Conservation (phyloP, 352 stramenopile species). For the Phytophthora nicotianae region DNA sequence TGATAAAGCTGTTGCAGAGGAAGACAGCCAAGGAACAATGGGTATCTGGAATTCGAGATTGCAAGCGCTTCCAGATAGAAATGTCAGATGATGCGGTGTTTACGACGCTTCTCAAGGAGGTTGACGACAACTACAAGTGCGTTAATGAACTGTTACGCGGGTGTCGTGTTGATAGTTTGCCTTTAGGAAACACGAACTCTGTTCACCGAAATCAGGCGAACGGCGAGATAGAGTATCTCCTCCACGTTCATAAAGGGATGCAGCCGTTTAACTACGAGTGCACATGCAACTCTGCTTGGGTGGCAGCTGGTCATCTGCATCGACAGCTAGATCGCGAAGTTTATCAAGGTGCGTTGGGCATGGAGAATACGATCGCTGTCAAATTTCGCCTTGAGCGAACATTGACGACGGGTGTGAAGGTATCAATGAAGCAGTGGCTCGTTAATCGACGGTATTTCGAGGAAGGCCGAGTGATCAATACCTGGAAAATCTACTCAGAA, state of each 20-base stretch:
- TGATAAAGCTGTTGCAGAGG: too few species aligned
- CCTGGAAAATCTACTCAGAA: slow-evolving; percentile 13
- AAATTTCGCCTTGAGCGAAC: slow-evolving; percentile 3
- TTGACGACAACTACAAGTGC: slow-evolving; percentile 11
- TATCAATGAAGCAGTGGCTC: slow-evolving; percentile 3
- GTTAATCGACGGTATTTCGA: slow-evolving; percentile 7
- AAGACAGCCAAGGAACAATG: too few species aligned
- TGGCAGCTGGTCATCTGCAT: slow-evolving; percentile 1
- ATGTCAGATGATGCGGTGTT: background rate
- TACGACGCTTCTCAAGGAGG: background rate
- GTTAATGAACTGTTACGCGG: slow-evolving; percentile 6
- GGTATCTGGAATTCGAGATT: background rate
- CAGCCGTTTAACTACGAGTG: slow-evolving; percentile 10
- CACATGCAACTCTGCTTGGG: slow-evolving; percentile 2
- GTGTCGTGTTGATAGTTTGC: slow-evolving; percentile 2
- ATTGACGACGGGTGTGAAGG: background rate
- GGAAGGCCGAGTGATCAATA: background rate
- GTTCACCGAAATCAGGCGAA: background rate
- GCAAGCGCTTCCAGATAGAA: background rate
- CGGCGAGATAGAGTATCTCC: slow-evolving; percentile 11
- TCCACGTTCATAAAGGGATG: slow-evolving; percentile 2
- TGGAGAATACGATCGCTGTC: background rate
- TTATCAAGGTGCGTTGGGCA: background rate
- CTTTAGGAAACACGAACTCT: background rate
- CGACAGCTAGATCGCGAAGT: slow-evolving; percentile 10